Base-by-base conservation (phyloP, 1,284 basidiomycete genomes). In the Ganoderma sinense region DNA sequence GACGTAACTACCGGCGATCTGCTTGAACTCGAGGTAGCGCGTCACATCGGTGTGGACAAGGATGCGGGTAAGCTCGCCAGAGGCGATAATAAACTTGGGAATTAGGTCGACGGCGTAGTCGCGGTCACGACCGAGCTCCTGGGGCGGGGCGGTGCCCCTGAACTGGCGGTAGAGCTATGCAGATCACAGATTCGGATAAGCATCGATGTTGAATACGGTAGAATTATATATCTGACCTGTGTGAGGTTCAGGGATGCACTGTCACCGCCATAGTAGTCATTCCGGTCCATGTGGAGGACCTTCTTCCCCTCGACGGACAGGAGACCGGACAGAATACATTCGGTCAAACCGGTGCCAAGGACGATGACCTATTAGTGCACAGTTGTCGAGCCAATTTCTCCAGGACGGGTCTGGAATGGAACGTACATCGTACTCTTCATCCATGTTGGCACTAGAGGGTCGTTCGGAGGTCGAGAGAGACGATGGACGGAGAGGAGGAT, bases 231-330 rank as follows among this genome's bases (percentile, higher is more conserved):
- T 43, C 87, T 75, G 78, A 94, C 97, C 91, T 99, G 97, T 23
- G 97, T 98, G 75, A 99, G 85, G 85, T 99, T 99, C 81, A 99
- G 86, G 84, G 95, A 97, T 65, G 98, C 98, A 80, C 96, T 96
- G 80, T 99, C 98, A 71, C 95, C 98, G 69, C 98, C 98, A 76
- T 99, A 99, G 85, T 99, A 99, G 83, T 99, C 96, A 80, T 99
- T 99, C 75, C 97, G 89, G 85, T 99, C 98, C 91, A 99, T 99
- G 84, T 99, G 98, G 56, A 99, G 91, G 75, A 99, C 98, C 87
- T 99, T 99, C 89, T 99, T 98, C 77, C 97, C 97, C 80, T 99
- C 97, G 69, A 99, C 97, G 39, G 97, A 99, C 76, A 99, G 89
- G 80, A 97, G 87, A 73, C 95, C 97, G 20, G 97, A 98, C 73